Base-by-base conservation (phyloP, 2,329 filamentous ascomycete species). In the Fusarium penzigii region DNA sequence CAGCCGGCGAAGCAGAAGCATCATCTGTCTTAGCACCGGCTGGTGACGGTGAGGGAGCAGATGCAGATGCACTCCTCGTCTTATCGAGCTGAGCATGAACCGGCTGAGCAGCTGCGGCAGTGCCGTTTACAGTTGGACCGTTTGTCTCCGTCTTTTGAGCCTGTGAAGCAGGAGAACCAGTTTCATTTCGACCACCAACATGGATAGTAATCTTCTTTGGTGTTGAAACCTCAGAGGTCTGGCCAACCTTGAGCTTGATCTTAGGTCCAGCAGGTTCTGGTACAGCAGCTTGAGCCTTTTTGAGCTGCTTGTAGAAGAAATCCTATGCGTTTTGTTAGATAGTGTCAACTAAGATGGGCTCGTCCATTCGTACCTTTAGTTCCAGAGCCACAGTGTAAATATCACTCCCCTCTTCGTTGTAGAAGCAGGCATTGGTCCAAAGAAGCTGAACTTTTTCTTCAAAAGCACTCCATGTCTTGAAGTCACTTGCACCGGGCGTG, bases 371-470 rank as follows among this genome's bases (percentile, higher is more conserved):
- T 75, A 90, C 90, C 83, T 95, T 87, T 7, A 97, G 82, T 53
- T 94, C 86, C 44, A 86, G 83, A 1, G 91, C 90, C 55, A 94
- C 77, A 17, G 83, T 78, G 58, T 86, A 90, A 46, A 96, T 92
- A 14, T 91, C 88, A 65, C 92, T 96, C 5, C 88, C 89, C 66
- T 96, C 92, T 70, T 96, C 90, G 61, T 97, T 97, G 76, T 93
- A 97, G 53, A 87, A 87, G 65, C 86, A 88, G 0, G 92, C 91
- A 70, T 97, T 97, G 44, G 81, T 82, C 92, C 92, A 97, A 41
- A 97, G 85, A 47, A 90, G 80, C 63, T 86, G 89, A 12, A 90
- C 80, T 65, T 89, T 89, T 48, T 92, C 86, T 68, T 91, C 90
- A 59, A 96, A 90, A 1, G 85, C 81, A 51, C 85, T 81, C 92